Percentiles rank a stretch among this genome's conserved stretches.
Conservation (phyloP, 2,329 filamentous ascomycete species). For the Botrytis deweyae region DNA sequence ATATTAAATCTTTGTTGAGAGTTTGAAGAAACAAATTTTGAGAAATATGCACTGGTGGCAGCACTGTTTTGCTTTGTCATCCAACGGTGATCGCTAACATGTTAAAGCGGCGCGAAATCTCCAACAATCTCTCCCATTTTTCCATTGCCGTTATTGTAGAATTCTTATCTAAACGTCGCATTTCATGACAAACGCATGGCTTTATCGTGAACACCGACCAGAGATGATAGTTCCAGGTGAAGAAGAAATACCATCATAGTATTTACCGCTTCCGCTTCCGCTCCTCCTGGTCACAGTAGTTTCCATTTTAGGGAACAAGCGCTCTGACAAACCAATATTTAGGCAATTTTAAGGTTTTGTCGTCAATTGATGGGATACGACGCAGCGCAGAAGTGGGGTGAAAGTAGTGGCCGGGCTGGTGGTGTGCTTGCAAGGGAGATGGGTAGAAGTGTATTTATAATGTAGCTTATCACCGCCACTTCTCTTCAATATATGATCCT, state of each 20-base stretch:
- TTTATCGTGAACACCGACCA: neutral
- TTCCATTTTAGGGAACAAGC: neutral
- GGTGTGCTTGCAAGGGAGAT: neutral
- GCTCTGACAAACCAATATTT: neutral
- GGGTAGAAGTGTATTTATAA: neutral
- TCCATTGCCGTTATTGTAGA: neutral
- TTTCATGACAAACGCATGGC: neutral
- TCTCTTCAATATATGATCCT: neutral
- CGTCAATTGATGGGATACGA: neutral
- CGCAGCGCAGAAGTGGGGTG: neutral
- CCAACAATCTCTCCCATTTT: neutral
- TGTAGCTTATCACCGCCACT: neutral
- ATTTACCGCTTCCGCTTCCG: neutral
- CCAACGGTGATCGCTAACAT: neutral
- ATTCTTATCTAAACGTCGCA: neutral
- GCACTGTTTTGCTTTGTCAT: constrained; percentile 11
- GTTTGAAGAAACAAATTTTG: neutral
- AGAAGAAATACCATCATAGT: neutral
- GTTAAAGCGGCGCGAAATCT: neutral
- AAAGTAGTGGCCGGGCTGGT: neutral
- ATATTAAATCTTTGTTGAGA: neutral
- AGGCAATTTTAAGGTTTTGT: neutral
- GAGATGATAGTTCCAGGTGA: neutral
- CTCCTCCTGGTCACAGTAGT: neutral
- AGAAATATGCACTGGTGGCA: too few relatives aligned